phyloP scores from a whole-genome alignment of 1,284 basidiomycete genomes.

The Neotropicomus parvogracilis region DNA sequence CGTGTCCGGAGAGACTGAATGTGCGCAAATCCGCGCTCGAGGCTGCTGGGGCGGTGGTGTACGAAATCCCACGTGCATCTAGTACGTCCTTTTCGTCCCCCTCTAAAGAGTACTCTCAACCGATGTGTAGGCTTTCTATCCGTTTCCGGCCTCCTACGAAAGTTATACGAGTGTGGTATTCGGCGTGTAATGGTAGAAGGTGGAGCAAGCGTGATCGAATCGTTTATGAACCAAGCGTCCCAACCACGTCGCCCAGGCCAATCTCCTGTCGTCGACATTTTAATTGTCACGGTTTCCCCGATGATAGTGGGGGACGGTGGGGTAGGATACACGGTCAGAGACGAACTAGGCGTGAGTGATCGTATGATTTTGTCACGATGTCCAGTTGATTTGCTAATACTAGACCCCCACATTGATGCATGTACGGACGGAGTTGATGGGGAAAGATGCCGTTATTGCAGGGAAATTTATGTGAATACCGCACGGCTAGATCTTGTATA shows the following conservation, averaged over 20 bases:
- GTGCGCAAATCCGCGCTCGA: conserved; percentile 45
- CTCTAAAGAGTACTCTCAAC: conserved; percentile 5
- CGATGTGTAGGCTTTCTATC: conserved; percentile 41
- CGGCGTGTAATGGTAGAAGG: conserved; percentile 93
- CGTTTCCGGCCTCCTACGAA: conserved; percentile 49
- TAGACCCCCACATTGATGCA: conserved; percentile 35
- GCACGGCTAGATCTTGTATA: neutral
- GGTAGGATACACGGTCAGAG: conserved; percentile 48
- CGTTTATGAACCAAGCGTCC: conserved; percentile 54
- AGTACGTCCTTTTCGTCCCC: conserved; percentile 24
- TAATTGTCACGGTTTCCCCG: conserved; percentile 84
- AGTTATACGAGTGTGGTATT: conserved; percentile 55
- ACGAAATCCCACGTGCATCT: conserved; percentile 38
- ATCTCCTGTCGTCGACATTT: conserved; percentile 48
- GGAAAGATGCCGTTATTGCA: conserved; percentile 42
- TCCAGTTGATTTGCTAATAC: neutral
- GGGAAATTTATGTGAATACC: conserved; percentile 25
- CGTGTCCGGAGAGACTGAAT: conserved; percentile 33
- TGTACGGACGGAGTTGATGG: conserved; percentile 37
- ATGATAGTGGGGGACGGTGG: conserved; percentile 73
- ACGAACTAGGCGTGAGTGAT: conserved; percentile 13
- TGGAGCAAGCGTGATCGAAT: conserved; percentile 78
- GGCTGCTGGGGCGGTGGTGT: conserved; percentile 52
- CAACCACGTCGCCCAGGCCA: conserved; percentile 6
- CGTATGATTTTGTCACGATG: neutral